These are phyloP conservation scores for Yamadazyma sp. DNA, from an alignment of 805 yeast species.

Conservation along the genomic window DNA sequence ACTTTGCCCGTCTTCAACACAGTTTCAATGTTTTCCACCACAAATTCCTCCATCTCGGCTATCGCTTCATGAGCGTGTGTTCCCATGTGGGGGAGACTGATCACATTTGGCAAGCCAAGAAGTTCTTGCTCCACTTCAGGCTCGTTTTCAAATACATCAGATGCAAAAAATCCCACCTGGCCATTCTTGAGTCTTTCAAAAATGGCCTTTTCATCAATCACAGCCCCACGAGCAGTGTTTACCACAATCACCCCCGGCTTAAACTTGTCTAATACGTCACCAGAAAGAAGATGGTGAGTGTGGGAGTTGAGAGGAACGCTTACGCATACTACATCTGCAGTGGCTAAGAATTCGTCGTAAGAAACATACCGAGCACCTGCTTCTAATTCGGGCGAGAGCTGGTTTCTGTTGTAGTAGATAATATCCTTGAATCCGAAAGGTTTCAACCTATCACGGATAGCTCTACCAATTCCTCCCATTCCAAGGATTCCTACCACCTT, in stretches of 20 bases:
- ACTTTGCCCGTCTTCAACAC: slow-evolving; percentile 68
- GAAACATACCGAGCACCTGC: slow-evolving; percentile 68
- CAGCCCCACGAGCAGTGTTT: slow-evolving; percentile 88
- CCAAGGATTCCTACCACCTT: slow-evolving; percentile 80
- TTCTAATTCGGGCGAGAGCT: slow-evolving; percentile 61
- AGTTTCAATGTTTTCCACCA: slow-evolving; percentile 63
- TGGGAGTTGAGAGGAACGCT: slow-evolving; percentile 73
- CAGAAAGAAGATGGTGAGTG: slow-evolving; percentile 70
- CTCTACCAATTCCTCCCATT: slow-evolving; percentile 88
- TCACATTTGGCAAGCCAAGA: slow-evolving; percentile 61
- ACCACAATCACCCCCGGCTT: slow-evolving; percentile 76
- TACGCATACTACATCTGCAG: slow-evolving; percentile 69
- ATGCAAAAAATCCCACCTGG: slow-evolving; percentile 64
- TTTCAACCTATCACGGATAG: slow-evolving; percentile 64
- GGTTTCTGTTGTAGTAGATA: slow-evolving; percentile 68
- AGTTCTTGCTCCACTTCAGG: slow-evolving; percentile 69
- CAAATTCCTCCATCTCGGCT: slow-evolving; percentile 76
- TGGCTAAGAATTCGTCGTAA: slow-evolving; percentile 62
- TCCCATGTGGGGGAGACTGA: slow-evolving; percentile 87
- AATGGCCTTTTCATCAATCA: slow-evolving; percentile 65
- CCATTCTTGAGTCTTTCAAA: slow-evolving; percentile 58
- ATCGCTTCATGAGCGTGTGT: slow-evolving; percentile 76
- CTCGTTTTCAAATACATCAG: slow-evolving; percentile 76
- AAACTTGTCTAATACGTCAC: slow-evolving; percentile 60
- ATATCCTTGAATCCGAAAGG: slow-evolving; percentile 78